Evolutionary conservation across 352 stramenopile genomes (phyloP), one percentile per base, ranked within the genome.

Genomic region (Pythium brachiatum): DNA sequence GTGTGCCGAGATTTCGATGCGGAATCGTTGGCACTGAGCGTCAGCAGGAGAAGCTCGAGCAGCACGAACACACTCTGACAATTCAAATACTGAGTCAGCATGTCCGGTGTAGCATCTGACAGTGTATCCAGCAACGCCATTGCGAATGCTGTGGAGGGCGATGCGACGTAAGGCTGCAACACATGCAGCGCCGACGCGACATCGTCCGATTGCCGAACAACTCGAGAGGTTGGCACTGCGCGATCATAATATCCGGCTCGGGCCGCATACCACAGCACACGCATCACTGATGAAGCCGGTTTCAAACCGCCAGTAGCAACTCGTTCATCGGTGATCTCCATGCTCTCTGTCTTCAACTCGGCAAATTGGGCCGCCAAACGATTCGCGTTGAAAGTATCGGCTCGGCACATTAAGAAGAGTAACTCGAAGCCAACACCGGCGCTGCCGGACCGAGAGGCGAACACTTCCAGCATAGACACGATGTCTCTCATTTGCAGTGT

Each of bases 401-500:
- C 15, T 43, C 21, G 21, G 41, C 60, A 68, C 60, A 68, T 53
- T 3, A 62, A 9, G 25, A 53, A 57, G 7, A 62, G 32, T n/a
- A 68, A 38, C 34, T 61, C 60, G 53, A 57, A 68, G 5, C 38
- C 60, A 23, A 32, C 53, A 18, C 53, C 51, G 8, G 36, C 38
- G 21, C 43, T 62, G 15, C 53, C 52, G 2, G 53, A 62, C 32
- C 41, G 34, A 18, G 23, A 57, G 0, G 34, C 27, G 7, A 58
- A 57, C 12, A 27, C 36, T 34, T 68, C 60, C 6, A 68, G 39
- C 31, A 68, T 32, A 1, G 41, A 25, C 2, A 68, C 29, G 9
- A 68, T 41, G 20, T 56, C 43, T 25, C 20, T 18, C 34, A 68
- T 57, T 12, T 12, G 53, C 7, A 68, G 31, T 39, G 20, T 21